phyloP scores from a whole-genome alignment of 1,284 basidiomycete species.

The Gymnopus androsaceus region DNA sequence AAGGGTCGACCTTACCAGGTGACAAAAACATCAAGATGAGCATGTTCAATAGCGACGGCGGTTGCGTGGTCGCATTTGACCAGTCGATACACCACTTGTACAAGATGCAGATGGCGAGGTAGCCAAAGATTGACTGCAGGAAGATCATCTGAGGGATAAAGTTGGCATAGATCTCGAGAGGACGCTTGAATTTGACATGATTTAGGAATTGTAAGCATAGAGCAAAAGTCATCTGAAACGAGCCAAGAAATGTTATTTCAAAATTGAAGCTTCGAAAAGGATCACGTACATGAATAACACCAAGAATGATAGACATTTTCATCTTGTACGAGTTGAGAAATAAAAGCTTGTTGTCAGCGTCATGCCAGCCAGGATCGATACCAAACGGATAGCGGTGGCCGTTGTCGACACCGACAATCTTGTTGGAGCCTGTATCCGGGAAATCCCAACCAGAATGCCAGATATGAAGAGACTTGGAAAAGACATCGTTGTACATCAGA shows the following conservation, averaged over 20 bases:
- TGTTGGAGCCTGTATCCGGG: conserved; percentile 49
- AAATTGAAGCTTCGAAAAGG: conserved; percentile 13
- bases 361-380: conserved; percentile 95
- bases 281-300: conserved; percentile 88
- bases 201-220: conserved; percentile 95
- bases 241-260: conserved; percentile 11
- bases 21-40: conserved; percentile 92
- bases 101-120: conserved; percentile 91
- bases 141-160: conserved; percentile 98
- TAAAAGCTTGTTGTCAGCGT: conserved; percentile 87
- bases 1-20: conserved; percentile 77
- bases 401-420: conserved; percentile 56
- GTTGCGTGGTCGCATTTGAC: conserved; percentile 68
- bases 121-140: conserved; percentile 96
- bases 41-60: conserved; percentile 95
- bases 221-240: conserved; percentile 91
- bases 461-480: conserved; percentile 90
- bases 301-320: conserved; percentile 98
- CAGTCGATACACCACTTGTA: conserved; percentile 98
- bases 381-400: conserved; percentile 89
- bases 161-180: conserved; percentile 86
- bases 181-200: conserved; percentile 89
- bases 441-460: conserved; percentile 91
- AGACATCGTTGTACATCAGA: conserved; percentile 98
- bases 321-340: conserved; percentile 99